A percentile compares a stretch with the other conserved stretches of the same genome.
Conservation (phyloP, 805 yeast species). For the Tetrapisispora pingtungensis region DNA sequence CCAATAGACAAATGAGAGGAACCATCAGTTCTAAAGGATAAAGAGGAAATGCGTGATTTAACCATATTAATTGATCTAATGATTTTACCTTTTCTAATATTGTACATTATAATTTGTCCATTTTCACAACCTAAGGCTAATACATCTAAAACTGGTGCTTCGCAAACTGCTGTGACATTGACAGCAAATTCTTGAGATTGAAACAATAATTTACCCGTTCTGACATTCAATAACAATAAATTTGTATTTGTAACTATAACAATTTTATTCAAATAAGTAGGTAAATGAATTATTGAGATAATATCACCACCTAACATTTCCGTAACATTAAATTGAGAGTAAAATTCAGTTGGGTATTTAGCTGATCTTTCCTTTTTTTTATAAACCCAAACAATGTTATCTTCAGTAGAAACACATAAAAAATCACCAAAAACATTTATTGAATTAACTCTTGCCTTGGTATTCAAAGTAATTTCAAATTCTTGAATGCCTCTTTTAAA, state of each 20-base stretch:
- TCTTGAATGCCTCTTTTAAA: constrained; percentile 70
- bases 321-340: constrained; percentile 52
- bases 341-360: constrained; percentile 48
- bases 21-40: constrained; percentile 90
- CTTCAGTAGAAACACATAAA: constrained; percentile 45
- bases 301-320: constrained; percentile 57
- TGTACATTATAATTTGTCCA: constrained; percentile 58
- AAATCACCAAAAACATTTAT: constrained; percentile 69
- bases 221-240: constrained; percentile 57
- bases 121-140: constrained; percentile 64
- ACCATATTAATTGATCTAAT: constrained; percentile 41
- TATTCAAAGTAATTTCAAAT: constrained; percentile 28
- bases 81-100: constrained; percentile 53
- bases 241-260: constrained; percentile 66
- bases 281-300: constrained; percentile 55
- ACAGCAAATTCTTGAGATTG: constrained; percentile 44
- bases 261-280: constrained; percentile 86
- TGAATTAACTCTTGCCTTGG: constrained; percentile 33
- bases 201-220: constrained; percentile 64
- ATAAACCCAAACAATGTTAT: constrained; percentile 43
- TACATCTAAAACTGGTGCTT: constrained; percentile 81
- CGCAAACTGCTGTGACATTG: constrained; percentile 59
- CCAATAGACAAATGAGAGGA: constrained; percentile 75
- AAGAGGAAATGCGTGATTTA: constrained; percentile 37
- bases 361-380: constrained; percentile 32